phyloP scores from a whole-genome alignment of 179 eudicot genomes.

The Pouteria campechiana region DNA sequence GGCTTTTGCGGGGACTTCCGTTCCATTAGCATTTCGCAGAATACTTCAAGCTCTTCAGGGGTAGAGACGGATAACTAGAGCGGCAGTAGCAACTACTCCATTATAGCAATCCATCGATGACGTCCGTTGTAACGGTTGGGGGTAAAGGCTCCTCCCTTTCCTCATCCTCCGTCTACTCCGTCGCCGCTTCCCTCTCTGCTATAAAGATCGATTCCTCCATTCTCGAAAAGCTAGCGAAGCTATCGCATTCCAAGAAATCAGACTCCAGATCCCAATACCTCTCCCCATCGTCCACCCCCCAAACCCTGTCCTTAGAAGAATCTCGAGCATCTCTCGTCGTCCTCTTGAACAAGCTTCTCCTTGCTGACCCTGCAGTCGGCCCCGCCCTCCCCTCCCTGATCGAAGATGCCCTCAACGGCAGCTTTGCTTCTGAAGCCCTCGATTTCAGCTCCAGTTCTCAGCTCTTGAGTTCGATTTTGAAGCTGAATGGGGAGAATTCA shows the following conservation, averaged over 20 bases:
- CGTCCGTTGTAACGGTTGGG: slow-evolving; percentile 42
- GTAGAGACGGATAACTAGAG: too few species aligned
- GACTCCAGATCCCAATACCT: slow-evolving; percentile 2
- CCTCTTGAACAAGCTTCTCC: slow-evolving; percentile 37
- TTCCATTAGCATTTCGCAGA: too few species aligned
- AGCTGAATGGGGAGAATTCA: background rate
- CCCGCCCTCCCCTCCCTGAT: slow-evolving; percentile 15
- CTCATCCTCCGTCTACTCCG: slow-evolving; percentile 41
- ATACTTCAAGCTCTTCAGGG: too few species aligned
- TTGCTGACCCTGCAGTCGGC: slow-evolving; percentile 16
- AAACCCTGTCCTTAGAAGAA: slow-evolving; percentile 40
- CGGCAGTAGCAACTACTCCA: too few species aligned
- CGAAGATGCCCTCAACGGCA: slow-evolving; percentile 31
- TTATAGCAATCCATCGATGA: too few species aligned
- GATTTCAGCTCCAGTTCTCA: background rate
- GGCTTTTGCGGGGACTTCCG: too few species aligned
- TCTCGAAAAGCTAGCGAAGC: slow-evolving; percentile 28
- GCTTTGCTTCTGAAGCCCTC: too few species aligned
- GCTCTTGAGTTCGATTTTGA: background rate
- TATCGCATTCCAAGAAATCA: slow-evolving; percentile 7
- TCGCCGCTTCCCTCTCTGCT: slow-evolving; percentile 31
- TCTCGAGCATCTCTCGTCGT: slow-evolving; percentile 45
- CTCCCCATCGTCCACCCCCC: slow-evolving; percentile 20
- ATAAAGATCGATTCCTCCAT: slow-evolving; percentile 43
- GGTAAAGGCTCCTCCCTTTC: slow-evolving; percentile 67